Evolutionary conservation across 176 grass and related monocot species (phyloP).

Genomic region (Zoysia pacifica): DNA sequence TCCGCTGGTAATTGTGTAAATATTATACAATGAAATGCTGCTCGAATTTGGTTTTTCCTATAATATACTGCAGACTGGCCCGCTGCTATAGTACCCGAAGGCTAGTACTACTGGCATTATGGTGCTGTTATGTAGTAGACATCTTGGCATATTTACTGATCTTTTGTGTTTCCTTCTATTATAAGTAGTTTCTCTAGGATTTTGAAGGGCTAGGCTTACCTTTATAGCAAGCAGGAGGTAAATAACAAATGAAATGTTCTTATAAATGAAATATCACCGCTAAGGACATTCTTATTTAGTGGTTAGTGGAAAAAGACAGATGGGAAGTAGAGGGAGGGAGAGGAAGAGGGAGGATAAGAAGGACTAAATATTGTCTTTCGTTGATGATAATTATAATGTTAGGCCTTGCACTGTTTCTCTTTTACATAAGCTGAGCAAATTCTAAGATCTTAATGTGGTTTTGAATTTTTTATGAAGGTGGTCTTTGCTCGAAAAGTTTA

Average conservation of each 20-base stretch:
- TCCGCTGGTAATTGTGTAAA: constrained; percentile 80
- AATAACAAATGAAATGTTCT: neutral
- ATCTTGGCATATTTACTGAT: constrained; percentile 22
- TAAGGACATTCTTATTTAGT: constrained; percentile 3
- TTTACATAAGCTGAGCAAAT: neutral
- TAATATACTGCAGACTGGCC: constrained; percentile 16
- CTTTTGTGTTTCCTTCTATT: neutral
- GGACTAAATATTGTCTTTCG: constrained; percentile 1
- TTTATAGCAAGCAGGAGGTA: neutral
- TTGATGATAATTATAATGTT: constrained; percentile 17
- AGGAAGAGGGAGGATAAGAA: neutral
- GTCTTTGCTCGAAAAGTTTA: constrained; percentile 97
- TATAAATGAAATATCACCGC: neutral
- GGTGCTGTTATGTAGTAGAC: constrained; percentile 19
- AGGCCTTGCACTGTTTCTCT: neutral
- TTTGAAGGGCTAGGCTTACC: neutral
- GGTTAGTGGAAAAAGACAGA: neutral
- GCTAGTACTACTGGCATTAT: constrained; percentile 7
- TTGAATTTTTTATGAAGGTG: constrained; percentile 58
- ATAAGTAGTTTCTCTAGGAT: constrained; percentile 2
- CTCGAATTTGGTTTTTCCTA: constrained; percentile 23
- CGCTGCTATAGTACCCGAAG: constrained; percentile 7
- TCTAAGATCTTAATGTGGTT: constrained; percentile 38
- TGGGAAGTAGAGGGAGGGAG: neutral
- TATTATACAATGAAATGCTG: constrained; percentile 21